phyloP scores from a whole-genome alignment of 176 grass and related monocot species.

The Puccinellia tenuiflora region DNA sequence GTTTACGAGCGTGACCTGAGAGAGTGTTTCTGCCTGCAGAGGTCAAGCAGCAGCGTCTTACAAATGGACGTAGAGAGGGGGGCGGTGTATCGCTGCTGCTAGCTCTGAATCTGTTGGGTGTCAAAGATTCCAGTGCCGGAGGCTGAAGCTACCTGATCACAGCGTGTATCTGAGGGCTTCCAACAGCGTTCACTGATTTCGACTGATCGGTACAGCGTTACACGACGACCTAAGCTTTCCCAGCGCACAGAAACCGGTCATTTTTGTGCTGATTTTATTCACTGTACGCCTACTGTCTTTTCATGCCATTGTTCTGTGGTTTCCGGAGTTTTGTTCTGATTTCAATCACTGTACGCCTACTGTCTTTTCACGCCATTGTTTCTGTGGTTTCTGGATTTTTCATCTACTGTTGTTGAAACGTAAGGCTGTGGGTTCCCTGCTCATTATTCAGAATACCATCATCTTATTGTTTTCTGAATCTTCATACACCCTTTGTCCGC shows the following conservation, averaged over 20 bases:
- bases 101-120: neutral
- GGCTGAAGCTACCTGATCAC: neutral
- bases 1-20: neutral
- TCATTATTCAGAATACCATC: too few relatives aligned
- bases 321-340: neutral
- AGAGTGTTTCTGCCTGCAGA: neutral
- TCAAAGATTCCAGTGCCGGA: neutral
- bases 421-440: neutral
- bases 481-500: neutral
- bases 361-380: neutral
- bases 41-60: neutral
- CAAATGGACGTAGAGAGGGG: neutral
- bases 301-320: neutral
- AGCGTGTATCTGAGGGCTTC: slow-evolving; percentile 18
- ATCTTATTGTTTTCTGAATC: neutral
- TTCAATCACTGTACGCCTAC: neutral
- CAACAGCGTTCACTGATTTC: neutral
- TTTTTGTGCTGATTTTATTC: neutral
- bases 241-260: neutral
- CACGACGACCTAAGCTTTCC: neutral
- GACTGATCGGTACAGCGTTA: neutral
- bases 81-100: neutral
- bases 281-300: neutral
- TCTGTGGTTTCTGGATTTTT: neutral
- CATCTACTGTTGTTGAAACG: neutral